Evolutionary conservation across 306 rosid genomes (phyloP), one percentile per base, ranked within the genome.

Genomic region (Senna tora): DNA sequence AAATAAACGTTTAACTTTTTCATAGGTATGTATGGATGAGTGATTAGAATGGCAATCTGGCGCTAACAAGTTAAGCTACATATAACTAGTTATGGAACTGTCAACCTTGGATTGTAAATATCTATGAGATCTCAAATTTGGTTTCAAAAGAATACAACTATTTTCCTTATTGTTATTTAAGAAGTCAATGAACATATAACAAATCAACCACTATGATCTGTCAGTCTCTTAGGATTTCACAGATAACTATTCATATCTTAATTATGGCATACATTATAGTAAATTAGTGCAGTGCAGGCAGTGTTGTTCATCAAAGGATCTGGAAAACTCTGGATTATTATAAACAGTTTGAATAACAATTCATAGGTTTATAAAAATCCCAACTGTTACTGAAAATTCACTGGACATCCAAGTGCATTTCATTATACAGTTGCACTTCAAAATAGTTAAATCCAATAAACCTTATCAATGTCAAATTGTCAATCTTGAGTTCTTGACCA

Each of bases 141-240:
- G 28, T 72, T 65, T 25, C 30, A 25, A 25, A 25, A 25, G 3
- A 25, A 25, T 25, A 25, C 30, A 25, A 25, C 30, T 25, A 25
- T 25, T 25, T 46, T 55, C 81, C 49, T 45, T 49, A 67, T 50
- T 56, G 30, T 61, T 15, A 61, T 36, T 73, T 41, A 61, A 15
- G 43, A 34, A 52, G 9, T 38, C 52, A 50, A 61, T 9, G 6
- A 38, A 25, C 25, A 39, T 52, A 53, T 72, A 1, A 6, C 16
- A 32, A 13, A 56, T 32, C 74, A 72, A 57, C 9, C 56, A 25
- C 17, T 19, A 55, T 47, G 70, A 49, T 57, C 43, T 62, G 47
- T 41, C 74, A 55, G 30, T 67, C 25, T 45, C 56, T 34, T 9
- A 0, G 63, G 38, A 32, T 41, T 50, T 50, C 25, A 50, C 2